phyloP scores from a whole-genome alignment of 164 flowering plant genomes.

The Echeveria elegans region DNA sequence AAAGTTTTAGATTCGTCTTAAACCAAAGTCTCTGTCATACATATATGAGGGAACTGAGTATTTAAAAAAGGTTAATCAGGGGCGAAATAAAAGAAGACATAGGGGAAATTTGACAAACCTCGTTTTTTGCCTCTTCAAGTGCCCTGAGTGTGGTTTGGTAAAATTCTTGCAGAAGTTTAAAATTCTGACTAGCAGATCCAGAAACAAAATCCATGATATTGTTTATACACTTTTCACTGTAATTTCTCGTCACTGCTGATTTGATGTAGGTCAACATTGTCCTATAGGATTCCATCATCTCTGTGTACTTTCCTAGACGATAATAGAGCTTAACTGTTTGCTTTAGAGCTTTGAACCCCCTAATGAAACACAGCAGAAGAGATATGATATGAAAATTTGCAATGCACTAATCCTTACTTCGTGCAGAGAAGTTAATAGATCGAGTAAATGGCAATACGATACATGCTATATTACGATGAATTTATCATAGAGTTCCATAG shows the following conservation, averaged over 20 bases:
- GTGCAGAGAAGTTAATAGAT: neutral
- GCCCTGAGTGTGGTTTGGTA: conserved; percentile 93
- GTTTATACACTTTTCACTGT: conserved; percentile 97
- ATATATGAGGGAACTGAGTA: neutral
- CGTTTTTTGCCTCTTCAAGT: conserved; percentile 99
- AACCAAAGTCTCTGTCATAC: conserved; percentile 69
- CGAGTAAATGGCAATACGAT: neutral
- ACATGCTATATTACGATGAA: no score
- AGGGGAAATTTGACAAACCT: conserved; percentile 33
- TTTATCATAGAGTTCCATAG: no score
- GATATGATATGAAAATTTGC: neutral
- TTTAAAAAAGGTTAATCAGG: neutral
- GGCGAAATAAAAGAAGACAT: neutral
- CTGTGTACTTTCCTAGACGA: conserved; percentile 71
- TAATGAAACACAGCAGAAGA: conserved; percentile 14
- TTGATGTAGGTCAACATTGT: conserved; percentile 94
- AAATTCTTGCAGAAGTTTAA: conserved; percentile 80
- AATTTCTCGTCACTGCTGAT: conserved; percentile 94
- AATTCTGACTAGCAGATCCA: conserved; percentile 93
- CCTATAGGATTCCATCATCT: conserved; percentile 97
- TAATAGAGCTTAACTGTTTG: conserved; percentile 98
- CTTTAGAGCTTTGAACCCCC: conserved; percentile 98
- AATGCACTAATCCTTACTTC: neutral
- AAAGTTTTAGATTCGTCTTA: conserved; percentile 94
- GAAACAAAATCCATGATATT: conserved; percentile 97